Conservation (phyloP, 805 yeast genomes). For the Brettanomyces bruxellensis region DNA sequence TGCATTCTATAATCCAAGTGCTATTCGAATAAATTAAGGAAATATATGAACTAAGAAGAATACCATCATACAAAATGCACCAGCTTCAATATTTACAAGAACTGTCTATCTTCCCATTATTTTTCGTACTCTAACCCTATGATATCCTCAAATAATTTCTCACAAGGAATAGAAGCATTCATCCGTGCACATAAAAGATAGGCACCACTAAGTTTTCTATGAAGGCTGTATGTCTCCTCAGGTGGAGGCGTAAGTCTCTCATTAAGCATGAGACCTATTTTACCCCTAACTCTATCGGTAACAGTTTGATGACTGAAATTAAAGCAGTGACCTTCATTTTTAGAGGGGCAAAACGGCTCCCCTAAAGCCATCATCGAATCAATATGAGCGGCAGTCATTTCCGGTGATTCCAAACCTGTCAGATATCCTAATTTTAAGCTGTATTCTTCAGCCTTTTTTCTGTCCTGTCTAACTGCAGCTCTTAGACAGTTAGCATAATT, state of each 20-base stretch:
- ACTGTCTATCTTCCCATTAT: background rate
- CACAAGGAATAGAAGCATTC: constrained; percentile 76
- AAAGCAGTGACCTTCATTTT: constrained; percentile 41
- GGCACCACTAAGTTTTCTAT: constrained; percentile 91
- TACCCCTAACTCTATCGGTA: constrained; percentile 84
- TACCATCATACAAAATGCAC: too few species aligned
- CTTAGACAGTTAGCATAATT: constrained; percentile 66
- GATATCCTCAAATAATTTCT: constrained; percentile 64
- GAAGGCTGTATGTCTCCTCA: constrained; percentile 95
- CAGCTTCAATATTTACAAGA: too few species aligned
- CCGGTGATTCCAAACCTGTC: constrained; percentile 81
- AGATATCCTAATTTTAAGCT: constrained; percentile 76
- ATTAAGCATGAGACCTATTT: constrained; percentile 80
- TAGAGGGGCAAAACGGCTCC: constrained; percentile 72
- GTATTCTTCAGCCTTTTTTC: constrained; percentile 50
- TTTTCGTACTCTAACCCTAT: constrained; percentile 41
- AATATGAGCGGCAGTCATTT: constrained; percentile 87
- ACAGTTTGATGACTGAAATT: constrained; percentile 83
- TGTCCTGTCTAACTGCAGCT: constrained; percentile 65
- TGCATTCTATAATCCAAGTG: too few species aligned
- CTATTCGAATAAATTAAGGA: too few species aligned
- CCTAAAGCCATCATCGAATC: constrained; percentile 86
- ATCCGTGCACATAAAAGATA: constrained; percentile 82
- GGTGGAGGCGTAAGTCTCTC: constrained; percentile 96
- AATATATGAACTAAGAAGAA: too few species aligned